Percentiles rank a stretch among this genome's conserved stretches.
phyloP scores from a whole-genome alignment of 2,329 filamentous ascomycete genomes.

The Massarina eburnea region DNA sequence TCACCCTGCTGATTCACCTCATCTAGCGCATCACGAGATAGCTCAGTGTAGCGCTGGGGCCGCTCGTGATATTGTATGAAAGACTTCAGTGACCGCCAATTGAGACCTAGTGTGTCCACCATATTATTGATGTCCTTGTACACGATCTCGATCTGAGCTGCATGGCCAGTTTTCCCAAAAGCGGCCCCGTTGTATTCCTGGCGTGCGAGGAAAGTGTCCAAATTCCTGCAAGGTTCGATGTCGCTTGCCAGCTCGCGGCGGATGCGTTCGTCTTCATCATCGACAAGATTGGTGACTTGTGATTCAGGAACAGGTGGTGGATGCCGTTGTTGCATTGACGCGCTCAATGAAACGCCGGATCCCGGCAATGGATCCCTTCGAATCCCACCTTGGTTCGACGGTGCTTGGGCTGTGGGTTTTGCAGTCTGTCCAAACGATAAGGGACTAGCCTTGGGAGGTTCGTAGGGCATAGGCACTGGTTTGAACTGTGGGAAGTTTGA shows the following conservation, averaged over 20 bases:
- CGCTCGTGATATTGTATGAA: conserved; percentile 65
- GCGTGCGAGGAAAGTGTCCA: conserved; percentile 68
- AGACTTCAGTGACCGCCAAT: conserved; percentile 66
- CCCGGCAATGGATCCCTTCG: conserved; percentile 36
- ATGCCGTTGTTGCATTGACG: conserved; percentile 30
- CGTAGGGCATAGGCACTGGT: conserved; percentile 4
- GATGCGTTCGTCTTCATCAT: conserved; percentile 69
- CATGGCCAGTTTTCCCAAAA: conserved; percentile 44
- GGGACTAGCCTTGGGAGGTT: conserved; percentile 12
- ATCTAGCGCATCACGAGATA: conserved; percentile 66
- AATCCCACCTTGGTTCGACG: conserved; percentile 53
- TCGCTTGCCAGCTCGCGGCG: conserved; percentile 64
- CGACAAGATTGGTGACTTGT: conserved; percentile 38
- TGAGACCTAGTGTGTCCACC: conserved; percentile 89
- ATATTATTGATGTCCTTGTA: conserved; percentile 88
- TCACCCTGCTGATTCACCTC: conserved; percentile 40
- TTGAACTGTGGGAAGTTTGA: conserved; percentile 19
- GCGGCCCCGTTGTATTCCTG: conserved; percentile 47
- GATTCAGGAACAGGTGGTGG: conserved; percentile 44
- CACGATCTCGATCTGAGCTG: conserved; percentile 53
- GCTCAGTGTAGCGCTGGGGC: conserved; percentile 51
- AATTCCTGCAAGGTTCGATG: conserved; percentile 60
- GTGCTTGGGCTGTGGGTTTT: conserved; percentile 45
- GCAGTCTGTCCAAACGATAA: conserved; percentile 17
- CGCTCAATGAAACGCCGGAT: conserved; percentile 33